Evolutionary conservation across 2,329 filamentous ascomycete species (phyloP).

Genomic region (Blastomyces percursus): DNA sequence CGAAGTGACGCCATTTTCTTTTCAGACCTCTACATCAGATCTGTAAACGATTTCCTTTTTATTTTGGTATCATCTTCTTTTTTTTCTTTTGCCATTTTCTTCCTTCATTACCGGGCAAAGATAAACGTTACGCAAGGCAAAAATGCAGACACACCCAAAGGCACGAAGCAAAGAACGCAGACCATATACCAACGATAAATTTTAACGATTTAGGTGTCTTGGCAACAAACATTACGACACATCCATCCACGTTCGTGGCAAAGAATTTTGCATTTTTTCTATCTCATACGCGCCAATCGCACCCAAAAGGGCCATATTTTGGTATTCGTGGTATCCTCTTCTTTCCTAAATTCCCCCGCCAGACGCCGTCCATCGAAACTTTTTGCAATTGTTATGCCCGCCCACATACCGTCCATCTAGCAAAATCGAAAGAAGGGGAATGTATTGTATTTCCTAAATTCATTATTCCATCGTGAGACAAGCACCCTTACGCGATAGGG

Average conservation of each 20-base stretch:
- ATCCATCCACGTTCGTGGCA: neutral
- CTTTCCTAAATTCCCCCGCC: neutral
- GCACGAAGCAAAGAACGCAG: neutral
- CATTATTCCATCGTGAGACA: neutral
- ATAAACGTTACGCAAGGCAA: neutral
- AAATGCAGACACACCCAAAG: neutral
- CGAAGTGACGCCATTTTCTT: neutral
- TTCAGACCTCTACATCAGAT: neutral
- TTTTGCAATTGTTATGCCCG: no score
- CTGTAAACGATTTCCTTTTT: slow-evolving; percentile 1
- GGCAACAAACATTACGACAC: neutral
- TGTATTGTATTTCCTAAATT: neutral
- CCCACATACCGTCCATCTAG: no score
- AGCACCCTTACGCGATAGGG: neutral
- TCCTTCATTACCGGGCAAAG: neutral
- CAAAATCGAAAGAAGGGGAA: no score
- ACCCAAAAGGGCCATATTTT: neutral
- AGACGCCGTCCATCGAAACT: no score
- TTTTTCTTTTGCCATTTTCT: neutral
- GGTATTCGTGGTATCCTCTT: neutral
- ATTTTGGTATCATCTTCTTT: neutral
- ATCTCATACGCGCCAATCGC: neutral
- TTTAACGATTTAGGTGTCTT: slow-evolving; percentile 4
- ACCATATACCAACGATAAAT: neutral
- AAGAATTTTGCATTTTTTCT: neutral